Evolutionary conservation across 1,284 basidiomycete genomes (phyloP).

Genomic region (Caloboletus inedulis): DNA sequence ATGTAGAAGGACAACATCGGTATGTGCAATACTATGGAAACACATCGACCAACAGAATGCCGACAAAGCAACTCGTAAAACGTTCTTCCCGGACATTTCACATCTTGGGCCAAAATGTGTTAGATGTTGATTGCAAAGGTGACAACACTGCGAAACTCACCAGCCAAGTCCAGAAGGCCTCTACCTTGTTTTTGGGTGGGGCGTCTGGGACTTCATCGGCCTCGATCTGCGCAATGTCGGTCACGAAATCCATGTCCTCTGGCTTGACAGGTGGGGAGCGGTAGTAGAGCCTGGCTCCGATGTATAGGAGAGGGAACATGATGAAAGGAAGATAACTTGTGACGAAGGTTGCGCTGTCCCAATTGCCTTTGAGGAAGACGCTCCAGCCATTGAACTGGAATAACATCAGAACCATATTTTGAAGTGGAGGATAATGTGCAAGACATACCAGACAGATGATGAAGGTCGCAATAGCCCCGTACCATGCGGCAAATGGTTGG

Average conservation of each 20-base stretch:
- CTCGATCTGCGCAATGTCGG: conserved; percentile 69
- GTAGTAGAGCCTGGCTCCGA: conserved; percentile 53
- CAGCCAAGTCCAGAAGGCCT: conserved; percentile 72
- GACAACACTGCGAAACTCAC: conserved; percentile 40
- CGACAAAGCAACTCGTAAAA: background rate
- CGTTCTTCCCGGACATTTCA: conserved; percentile 9
- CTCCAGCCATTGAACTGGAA: conserved; percentile 67
- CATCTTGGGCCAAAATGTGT: conserved; percentile 18
- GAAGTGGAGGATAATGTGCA: background rate
- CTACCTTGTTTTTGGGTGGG: conserved; percentile 62
- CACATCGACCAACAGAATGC: background rate
- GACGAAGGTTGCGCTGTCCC: conserved; percentile 62
- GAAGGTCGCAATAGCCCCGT: conserved; percentile 50
- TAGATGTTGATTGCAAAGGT: background rate
- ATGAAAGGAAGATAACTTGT: conserved; percentile 77
- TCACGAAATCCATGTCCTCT: conserved; percentile 77
- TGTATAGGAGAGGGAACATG: conserved; percentile 76
- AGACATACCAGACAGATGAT: conserved; percentile 66
- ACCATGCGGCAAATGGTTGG: conserved; percentile 76
- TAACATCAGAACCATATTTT: background rate
- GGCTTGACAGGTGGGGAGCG: conserved; percentile 45
- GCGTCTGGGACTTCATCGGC: conserved; percentile 69
- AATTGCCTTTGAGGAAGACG: conserved; percentile 70
- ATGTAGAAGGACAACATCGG: conserved; percentile 5
- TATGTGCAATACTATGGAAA: conserved; percentile 4